Conservation (phyloP, 371 early-diverging fungal genomes). For the Mucor ambiguus region DNA sequence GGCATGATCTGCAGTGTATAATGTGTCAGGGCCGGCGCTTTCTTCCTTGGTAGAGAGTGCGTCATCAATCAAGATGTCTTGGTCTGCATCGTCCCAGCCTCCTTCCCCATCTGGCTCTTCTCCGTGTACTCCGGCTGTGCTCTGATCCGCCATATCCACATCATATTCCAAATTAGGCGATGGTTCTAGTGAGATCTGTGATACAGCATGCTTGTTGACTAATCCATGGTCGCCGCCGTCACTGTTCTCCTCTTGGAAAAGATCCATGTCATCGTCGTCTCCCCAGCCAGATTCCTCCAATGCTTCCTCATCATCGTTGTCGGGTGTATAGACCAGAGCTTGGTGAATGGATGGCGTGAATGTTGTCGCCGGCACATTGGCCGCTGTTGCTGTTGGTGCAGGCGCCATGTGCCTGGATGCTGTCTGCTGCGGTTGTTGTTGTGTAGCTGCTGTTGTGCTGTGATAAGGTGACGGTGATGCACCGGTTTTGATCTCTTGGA, state of each 20-base stretch:
- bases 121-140: neutral
- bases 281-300: slow-evolving; percentile 16
- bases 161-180: slow-evolving; percentile 5
- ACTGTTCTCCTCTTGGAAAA: slow-evolving; percentile 2
- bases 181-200: neutral
- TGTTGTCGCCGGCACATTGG: neutral
- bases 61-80: slow-evolving; percentile 21
- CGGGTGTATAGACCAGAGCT: slow-evolving; percentile 14
- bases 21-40: neutral
- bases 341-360: neutral
- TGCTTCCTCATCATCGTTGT: slow-evolving; percentile 11
- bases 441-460: neutral
- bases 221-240: neutral
- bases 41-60: neutral
- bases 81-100: slow-evolving; percentile 28
- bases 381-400: neutral
- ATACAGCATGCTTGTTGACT: neutral
- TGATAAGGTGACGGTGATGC: neutral
- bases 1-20: neutral
- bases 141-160: neutral
- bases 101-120: neutral
- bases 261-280: slow-evolving; percentile 18
- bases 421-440: neutral
- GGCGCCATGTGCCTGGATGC: neutral
- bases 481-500: slow-evolving; percentile 60